Base-by-base conservation (phyloP, 1,284 basidiomycete species). In the Phellinidium pouzarii region DNA sequence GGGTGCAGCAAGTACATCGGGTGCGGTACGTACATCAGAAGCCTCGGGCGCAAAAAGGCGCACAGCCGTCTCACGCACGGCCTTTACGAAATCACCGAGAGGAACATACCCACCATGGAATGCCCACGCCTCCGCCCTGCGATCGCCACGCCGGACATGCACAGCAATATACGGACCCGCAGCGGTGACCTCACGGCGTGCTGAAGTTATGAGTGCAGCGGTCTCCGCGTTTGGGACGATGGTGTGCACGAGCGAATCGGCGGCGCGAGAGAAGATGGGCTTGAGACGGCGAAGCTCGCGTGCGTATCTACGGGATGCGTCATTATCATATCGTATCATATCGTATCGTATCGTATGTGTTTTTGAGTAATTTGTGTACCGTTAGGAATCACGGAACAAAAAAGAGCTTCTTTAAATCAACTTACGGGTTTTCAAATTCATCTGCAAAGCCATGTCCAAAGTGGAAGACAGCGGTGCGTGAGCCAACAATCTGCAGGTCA, bases 131-230 rank as follows among this genome's bases (percentile, higher is more conserved):
- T 64, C 60, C 7, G 78, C 72, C 41, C 68, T 65, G 14, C 73
- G 70, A 65, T 84, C 82, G 14, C 82, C 82, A 31, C 74, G 72
- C 36, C 82, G 77, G 55, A 84, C 72, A 62, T 87, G 82, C 6
- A 79, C 69, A 12, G 73, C 70, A 40, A 81, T 62, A 62, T 84
- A 84, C 17, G 34, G 27, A 7, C 44, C 42, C 6, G 53, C 48
- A 9, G n/a, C n/a, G n/a, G n/a, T n/a, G n/a, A 84, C 59, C 61
- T 82, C 79, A 43, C 68, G 59, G 44, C 79, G 72, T 1, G 77
- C 76, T 5, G 69, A 60, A 8, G 66, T 68, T 29, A 86, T 82
- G 20, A 83, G 70, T 14, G 64, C 61, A 0, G 65, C 64, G 36
- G 67, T 78, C 20, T 71, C 61, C 0, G 66, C 64, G 57, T 75